Evolutionary conservation across 1,284 basidiomycete species (phyloP).

Genomic region (Leccinum griseonigrum): DNA sequence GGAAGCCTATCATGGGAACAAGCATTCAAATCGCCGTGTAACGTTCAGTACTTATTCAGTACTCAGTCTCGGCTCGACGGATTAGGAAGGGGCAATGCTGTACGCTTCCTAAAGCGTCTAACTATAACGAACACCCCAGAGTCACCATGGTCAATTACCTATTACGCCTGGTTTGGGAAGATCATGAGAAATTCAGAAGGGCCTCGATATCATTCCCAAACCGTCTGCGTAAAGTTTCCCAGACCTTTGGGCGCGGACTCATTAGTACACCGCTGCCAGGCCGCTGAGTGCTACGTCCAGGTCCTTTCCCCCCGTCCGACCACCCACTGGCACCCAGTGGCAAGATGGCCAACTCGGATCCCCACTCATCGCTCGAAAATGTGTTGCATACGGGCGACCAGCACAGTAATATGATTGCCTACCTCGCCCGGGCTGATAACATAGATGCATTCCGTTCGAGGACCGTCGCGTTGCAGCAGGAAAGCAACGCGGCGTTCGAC

Average conservation of each 20-base stretch:
- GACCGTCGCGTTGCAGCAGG: not conserved
- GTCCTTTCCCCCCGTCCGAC: not conserved
- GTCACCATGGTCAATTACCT: not conserved
- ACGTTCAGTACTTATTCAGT: not conserved
- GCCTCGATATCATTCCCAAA: not conserved
- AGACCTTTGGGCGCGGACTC: not conserved
- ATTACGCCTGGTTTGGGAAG: not conserved
- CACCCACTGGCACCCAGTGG: too few species aligned
- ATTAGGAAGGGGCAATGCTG: too few species aligned
- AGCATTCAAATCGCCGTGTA: too few species aligned
- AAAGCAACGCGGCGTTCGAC: too few species aligned
- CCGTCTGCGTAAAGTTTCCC: not conserved
- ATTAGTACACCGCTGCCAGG: not conserved
- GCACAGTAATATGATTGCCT: not conserved
- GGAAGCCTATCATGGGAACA: not conserved
- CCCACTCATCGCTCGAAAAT: not conserved
- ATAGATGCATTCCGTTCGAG: not conserved
- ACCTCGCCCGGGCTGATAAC: not conserved
- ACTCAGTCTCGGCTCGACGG: too few species aligned
- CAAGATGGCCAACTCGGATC: not conserved
- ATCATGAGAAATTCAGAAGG: not conserved
- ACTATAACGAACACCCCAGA: too few species aligned
- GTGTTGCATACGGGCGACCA: not conserved
- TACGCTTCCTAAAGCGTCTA: too few species aligned
- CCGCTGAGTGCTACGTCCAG: not conserved